Evolutionary conservation across 2,329 filamentous ascomycete genomes (phyloP).

Genomic region (Didymella pomorum): DNA sequence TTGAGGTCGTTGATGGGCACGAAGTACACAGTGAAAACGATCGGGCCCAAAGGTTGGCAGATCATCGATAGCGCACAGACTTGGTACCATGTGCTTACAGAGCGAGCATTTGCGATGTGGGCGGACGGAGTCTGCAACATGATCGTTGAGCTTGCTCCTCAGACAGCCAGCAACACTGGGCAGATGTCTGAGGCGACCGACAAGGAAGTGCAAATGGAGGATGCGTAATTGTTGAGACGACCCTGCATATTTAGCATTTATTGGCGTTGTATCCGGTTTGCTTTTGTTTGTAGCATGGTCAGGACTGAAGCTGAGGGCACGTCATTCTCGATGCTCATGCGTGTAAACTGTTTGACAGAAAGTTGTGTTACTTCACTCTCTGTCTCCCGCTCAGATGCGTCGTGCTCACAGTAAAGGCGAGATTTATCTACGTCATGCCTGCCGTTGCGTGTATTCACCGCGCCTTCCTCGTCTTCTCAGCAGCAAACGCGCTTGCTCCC

Average conservation of each 20-base stretch:
- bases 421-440: neutral
- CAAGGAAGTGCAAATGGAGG: constrained; percentile 7
- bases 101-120: constrained; percentile 43
- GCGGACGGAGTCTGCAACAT: constrained; percentile 43
- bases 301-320: neutral
- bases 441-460: neutral
- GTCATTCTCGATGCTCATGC: neutral
- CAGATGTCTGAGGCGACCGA: neutral
- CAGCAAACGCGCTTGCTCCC: constrained; percentile 9
- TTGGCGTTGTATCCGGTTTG: neutral
- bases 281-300: neutral
- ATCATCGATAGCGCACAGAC: constrained; percentile 31
- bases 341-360: neutral
- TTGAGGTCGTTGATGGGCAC: neutral
- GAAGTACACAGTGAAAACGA: constrained; percentile 29
- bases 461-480: neutral
- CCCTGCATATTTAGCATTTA: neutral
- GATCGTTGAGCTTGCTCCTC: constrained; percentile 36
- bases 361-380: neutral
- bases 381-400: neutral
- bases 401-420: neutral
- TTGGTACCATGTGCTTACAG: constrained; percentile 38
- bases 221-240: neutral
- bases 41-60: constrained; percentile 36
- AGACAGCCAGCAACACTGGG: neutral